Evolutionary conservation across 2,329 filamentous ascomycete species (phyloP).

Genomic region (Exserohilum turcica): DNA sequence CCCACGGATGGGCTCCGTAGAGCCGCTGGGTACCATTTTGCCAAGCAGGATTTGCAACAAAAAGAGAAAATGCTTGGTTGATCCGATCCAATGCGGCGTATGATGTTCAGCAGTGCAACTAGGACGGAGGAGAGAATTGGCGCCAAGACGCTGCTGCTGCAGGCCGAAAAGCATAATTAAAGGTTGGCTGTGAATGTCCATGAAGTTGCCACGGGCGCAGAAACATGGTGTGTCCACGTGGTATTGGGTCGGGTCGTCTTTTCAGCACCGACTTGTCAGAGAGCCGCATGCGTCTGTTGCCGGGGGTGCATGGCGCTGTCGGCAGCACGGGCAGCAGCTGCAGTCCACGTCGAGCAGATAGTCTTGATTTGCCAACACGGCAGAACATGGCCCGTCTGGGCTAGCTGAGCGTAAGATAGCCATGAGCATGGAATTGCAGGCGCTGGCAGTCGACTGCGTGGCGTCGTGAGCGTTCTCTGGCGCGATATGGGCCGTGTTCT

Average conservation of each 20-base stretch:
- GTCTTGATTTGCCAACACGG: constrained; percentile 33
- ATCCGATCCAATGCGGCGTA: constrained; percentile 1
- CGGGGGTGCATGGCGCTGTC: constrained; percentile 23
- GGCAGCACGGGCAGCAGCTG: constrained; percentile 12
- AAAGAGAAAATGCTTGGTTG: constrained; percentile 4
- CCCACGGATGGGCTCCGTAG: constrained; percentile 1
- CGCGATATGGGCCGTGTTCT: neutral
- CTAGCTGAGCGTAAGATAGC: constrained; percentile 24
- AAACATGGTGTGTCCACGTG: constrained; percentile 13
- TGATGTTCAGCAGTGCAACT: constrained; percentile 6
- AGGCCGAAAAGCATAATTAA: neutral
- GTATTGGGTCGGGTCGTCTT: neutral
- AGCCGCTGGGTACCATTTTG: constrained; percentile 5
- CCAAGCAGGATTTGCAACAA: constrained; percentile 9
- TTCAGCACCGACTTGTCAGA: neutral
- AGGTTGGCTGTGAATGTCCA: neutral
- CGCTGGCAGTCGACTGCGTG: neutral
- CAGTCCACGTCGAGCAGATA: constrained; percentile 17
- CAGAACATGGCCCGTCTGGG: constrained; percentile 22
- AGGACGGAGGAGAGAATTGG: neutral
- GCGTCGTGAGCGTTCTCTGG: constrained; percentile 9
- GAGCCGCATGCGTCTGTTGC: constrained; percentile 23
- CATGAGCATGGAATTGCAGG: constrained; percentile 22
- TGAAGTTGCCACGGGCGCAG: neutral
- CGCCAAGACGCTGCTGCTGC: constrained; percentile 1